Percentiles rank a stretch among this genome's conserved stretches.
Evolutionary conservation across 345 rosid species (phyloP).

Genomic region (Citrus reticulata): DNA sequence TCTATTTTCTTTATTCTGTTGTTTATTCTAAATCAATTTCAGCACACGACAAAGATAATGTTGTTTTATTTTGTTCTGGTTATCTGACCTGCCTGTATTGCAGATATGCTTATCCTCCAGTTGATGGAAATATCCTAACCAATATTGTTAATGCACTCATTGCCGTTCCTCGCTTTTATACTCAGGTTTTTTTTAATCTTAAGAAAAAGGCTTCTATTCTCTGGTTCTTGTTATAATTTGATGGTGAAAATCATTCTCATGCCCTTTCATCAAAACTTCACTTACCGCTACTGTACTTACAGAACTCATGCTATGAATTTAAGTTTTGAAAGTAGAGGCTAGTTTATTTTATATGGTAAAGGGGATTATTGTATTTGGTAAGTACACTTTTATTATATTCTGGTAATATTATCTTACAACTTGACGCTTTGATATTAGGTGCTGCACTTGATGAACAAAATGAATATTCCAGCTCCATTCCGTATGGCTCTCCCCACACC

Average conservation of each 20-base stretch:
- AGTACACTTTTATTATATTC: background rate
- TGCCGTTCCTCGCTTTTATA: constrained; percentile 92
- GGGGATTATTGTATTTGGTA: background rate
- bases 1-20: background rate
- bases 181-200: constrained; percentile 57
- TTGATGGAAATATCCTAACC: constrained; percentile 93
- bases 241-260: background rate
- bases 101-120: constrained; percentile 97
- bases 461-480: constrained; percentile 98
- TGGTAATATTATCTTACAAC: background rate
- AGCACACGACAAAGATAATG: background rate
- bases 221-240: background rate
- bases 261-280: background rate
- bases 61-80: constrained; percentile 12
- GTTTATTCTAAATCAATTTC: background rate
- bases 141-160: constrained; percentile 95
- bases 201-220: background rate
- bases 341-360: background rate
- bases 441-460: constrained; percentile 97
- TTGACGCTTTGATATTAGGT: constrained; percentile 40
- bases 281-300: background rate
- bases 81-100: constrained; percentile 9
- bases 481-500: constrained; percentile 92
- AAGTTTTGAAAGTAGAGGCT: background rate
- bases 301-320: background rate